Conservation (phyloP, 2,329 filamentous ascomycete genomes). For the Fusarium annulatum region DNA sequence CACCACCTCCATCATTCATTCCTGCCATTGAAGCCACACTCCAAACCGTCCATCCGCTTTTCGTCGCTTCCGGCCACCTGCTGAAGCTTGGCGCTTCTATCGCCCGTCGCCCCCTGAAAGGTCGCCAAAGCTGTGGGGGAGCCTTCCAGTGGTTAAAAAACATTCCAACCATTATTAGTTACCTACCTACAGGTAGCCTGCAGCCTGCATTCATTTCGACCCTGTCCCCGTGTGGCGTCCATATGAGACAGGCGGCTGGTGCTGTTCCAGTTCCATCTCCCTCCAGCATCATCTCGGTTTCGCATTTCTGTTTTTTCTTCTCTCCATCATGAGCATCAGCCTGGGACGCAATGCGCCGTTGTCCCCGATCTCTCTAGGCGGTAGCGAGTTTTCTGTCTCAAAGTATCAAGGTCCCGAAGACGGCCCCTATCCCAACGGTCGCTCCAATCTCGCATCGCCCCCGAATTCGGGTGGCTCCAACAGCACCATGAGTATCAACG, state of each 20-base stretch:
- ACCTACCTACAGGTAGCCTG: not conserved
- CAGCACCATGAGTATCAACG: conserved; percentile 69
- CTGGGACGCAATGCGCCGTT: conserved; percentile 77
- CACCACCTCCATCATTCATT: conserved; percentile 6
- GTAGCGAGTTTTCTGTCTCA: conserved; percentile 83
- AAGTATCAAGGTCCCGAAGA: conserved; percentile 71
- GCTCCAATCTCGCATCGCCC: conserved; percentile 73
- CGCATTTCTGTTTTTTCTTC: conserved; percentile 29
- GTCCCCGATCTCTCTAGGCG: conserved; percentile 84
- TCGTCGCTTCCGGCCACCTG: conserved; percentile 35
- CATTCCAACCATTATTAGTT: conserved; percentile 38
- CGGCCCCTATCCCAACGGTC: conserved; percentile 64
- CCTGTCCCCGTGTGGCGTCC: conserved; percentile 42
- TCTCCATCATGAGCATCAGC: conserved; percentile 66
- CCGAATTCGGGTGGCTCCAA: conserved; percentile 74
- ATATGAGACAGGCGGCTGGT: conserved; percentile 46
- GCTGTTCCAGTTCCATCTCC: conserved; percentile 39
- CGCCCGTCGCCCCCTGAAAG: conserved; percentile 37
- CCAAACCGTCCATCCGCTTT: conserved; percentile 18
- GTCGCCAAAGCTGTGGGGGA: conserved; percentile 45
- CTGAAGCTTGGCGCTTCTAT: conserved; percentile 41
- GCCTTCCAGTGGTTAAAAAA: conserved; percentile 28
- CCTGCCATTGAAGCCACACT: conserved; percentile 16
- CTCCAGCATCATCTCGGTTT: conserved; percentile 41
- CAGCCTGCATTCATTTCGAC: conserved; percentile 41